Base-by-base conservation (phyloP, 495 filamentous ascomycete genomes). In the Penicillium lividum region DNA sequence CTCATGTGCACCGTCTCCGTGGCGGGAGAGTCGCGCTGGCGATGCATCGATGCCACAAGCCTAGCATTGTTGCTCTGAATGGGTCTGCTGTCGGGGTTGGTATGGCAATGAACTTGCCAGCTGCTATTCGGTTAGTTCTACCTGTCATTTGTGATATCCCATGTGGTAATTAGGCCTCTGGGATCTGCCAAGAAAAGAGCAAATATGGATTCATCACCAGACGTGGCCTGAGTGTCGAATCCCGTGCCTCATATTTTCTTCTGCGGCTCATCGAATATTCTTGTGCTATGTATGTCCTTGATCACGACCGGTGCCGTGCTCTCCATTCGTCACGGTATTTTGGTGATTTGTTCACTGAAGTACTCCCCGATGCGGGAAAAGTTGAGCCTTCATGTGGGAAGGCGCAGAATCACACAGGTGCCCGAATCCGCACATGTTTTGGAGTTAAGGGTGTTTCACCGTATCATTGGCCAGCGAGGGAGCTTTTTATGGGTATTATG, bases 31-130 rank as follows among this genome's bases (percentile, higher is more conserved):
- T 84, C 7, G 65, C 78, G 29, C 71, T 87, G 27, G 83, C 82
- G 15, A 85, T 87, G 59, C 77, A 84, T 65, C 58, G 72, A 54
- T 88, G 84, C 70, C 72, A 70, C 49, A 88, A 87, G 62, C 84
- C 85, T 46, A 82, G 83, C 25, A 80, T 88, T 60, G 83, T 73
- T 11, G 85, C 85, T 4, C 72, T 86, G 22, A 80, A 86, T 59
- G 85, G 85, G 16, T 78, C 77, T 52, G 84, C 85, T 15, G 84
- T 85, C 2, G 85, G 84, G 9, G 75, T 86, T 15, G 84, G 85
- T 10, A 85, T 87, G 58, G 86, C 84, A 29, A 83, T 85, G 81
- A 84, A 81, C 9, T 72, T 88, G 11, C 83, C 85, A 18, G 79
- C 80, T 61, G 77, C 71, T 43, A 79, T 87, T 49, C 71, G 84